Evolutionary conservation across 495 filamentous ascomycete species (phyloP).

Genomic region (Recurvomyces mirabilis): DNA sequence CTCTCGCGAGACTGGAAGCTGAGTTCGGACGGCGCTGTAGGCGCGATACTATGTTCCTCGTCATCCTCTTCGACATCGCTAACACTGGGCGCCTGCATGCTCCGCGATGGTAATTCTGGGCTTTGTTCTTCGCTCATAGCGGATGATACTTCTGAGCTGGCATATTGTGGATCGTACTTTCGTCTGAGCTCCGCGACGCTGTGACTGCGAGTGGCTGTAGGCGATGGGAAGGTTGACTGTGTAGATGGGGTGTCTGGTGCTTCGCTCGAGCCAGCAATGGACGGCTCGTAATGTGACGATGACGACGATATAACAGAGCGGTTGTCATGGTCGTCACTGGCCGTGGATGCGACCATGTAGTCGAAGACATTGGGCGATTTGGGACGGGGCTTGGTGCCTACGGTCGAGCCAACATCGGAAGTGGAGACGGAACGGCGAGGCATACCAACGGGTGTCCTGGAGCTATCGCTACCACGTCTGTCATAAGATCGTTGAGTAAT

Average conservation of each 20-base stretch:
- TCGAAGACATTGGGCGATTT: slow-evolving; percentile 24
- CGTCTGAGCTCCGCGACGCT: slow-evolving; percentile 16
- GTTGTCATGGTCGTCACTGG: slow-evolving; percentile 12
- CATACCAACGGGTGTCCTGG: background rate
- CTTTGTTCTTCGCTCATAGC: slow-evolving; percentile 1
- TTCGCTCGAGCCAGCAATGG: slow-evolving; percentile 15
- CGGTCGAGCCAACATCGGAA: background rate
- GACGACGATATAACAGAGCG: slow-evolving; percentile 11
- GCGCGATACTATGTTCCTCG: background rate
- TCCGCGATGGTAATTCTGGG: slow-evolving; percentile 8
- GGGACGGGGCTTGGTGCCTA: background rate
- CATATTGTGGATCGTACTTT: slow-evolving; percentile 19
- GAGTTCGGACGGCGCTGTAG: slow-evolving; percentile 4
- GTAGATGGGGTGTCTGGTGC: slow-evolving; percentile 20
- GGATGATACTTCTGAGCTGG: slow-evolving; percentile 20
- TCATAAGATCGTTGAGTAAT: slow-evolving; percentile 31
- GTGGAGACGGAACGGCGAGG: background rate
- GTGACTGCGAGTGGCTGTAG: slow-evolving; percentile 7
- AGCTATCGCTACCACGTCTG: slow-evolving; percentile 11
- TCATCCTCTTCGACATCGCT: slow-evolving; percentile 15
- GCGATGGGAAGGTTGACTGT: slow-evolving; percentile 20
- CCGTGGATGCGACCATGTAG: slow-evolving; percentile 22
- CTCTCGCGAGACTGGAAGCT: slow-evolving; percentile 1
- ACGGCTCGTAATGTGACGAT: slow-evolving; percentile 19
- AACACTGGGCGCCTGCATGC: slow-evolving; percentile 6